Evolutionary conservation across 306 rosid genomes (phyloP).

Genomic region (Castanea crenata): DNA sequence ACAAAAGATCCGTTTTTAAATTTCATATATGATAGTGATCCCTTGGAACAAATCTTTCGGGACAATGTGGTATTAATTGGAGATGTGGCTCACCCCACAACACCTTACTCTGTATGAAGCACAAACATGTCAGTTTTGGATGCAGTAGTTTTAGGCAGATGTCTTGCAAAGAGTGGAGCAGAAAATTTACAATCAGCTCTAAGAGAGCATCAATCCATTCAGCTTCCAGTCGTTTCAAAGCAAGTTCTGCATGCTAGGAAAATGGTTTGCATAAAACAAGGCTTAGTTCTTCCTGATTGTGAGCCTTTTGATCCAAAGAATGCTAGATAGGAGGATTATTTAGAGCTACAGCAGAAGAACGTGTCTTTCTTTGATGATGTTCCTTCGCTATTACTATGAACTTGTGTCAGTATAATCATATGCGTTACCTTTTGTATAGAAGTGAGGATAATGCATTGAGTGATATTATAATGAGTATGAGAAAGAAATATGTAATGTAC

Average conservation of each 20-base stretch:
- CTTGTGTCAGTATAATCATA: too few species aligned
- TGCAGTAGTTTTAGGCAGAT: too few species aligned
- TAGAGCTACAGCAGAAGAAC: conserved; percentile 59
- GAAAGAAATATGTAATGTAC: too few species aligned
- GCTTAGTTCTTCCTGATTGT: conserved; percentile 45
- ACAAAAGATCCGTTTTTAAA: conserved; percentile 65
- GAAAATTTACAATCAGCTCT: conserved; percentile 57
- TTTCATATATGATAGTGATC: too few species aligned
- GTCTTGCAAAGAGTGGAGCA: conserved; percentile 61
- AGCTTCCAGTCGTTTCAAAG: conserved; percentile 51
- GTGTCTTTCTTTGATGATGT: conserved; percentile 59
- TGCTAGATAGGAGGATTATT: conserved; percentile 46
- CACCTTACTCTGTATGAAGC: too few species aligned
- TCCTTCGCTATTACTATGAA: conserved; percentile 20
- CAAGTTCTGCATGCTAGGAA: conserved; percentile 73
- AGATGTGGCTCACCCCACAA: too few species aligned
- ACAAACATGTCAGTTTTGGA: too few species aligned
- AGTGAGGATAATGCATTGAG: too few species aligned
- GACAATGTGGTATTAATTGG: too few species aligned
- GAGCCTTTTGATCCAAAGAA: conserved; percentile 50
- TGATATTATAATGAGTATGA: too few species aligned
- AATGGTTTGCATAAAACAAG: conserved; percentile 68
- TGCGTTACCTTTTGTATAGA: too few species aligned
- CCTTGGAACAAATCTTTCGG: too few species aligned
- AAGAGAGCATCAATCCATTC: conserved; percentile 53